These are phyloP conservation scores for Rosa persica DNA, from an alignment of 306 rosid species.

Conservation along the genomic window DNA sequence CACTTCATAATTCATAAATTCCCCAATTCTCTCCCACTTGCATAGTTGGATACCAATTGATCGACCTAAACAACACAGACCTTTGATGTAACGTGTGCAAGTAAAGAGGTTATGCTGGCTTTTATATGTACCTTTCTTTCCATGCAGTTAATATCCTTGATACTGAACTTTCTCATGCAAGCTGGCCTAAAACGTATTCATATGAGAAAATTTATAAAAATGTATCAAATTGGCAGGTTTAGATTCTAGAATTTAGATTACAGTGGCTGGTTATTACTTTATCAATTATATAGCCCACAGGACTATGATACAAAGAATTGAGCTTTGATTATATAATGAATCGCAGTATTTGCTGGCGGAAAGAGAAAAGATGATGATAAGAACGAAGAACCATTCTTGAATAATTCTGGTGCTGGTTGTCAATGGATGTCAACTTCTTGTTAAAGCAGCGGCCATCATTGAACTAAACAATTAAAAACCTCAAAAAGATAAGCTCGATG, in stretches of 20 bases:
- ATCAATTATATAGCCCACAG: neutral
- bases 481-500: neutral
- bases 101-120: neutral
- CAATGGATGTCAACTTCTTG: conserved; percentile 4
- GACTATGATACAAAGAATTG: neutral
- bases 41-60: conserved; percentile 3
- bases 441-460: conserved; percentile 6
- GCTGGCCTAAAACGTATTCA: neutral
- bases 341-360: neutral
- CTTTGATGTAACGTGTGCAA: neutral
- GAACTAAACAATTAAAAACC: neutral
- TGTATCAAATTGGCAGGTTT: neutral
- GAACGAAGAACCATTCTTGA: neutral
- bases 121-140: neutral
- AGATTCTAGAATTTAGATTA: neutral
- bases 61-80: neutral
- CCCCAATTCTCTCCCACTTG: neutral
- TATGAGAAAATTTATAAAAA: no score
- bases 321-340: neutral
- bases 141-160: neutral
- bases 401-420: neutral
- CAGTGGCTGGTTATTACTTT: neutral
- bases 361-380: neutral
- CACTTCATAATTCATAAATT: neutral
- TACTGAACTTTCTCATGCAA: neutral